phyloP scores from a whole-genome alignment of 148 eudicot species.

The Silene latifolia region DNA sequence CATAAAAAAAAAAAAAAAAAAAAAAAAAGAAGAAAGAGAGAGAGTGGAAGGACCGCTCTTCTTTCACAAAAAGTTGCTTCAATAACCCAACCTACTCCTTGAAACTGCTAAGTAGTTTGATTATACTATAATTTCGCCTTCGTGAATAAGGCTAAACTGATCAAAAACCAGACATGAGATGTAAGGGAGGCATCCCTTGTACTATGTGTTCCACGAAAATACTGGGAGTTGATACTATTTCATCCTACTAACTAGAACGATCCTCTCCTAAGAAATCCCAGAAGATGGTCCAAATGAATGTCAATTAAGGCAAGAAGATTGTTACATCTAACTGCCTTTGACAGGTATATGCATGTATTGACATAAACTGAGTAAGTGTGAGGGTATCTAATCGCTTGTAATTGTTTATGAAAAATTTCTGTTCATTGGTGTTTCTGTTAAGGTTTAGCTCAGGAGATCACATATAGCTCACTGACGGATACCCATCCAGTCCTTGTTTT shows the following conservation, averaged over 20 bases:
- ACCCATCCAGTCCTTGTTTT: background rate
- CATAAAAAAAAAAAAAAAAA: background rate
- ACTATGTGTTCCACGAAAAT: background rate
- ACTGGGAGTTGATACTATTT: background rate
- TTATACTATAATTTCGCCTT: background rate
- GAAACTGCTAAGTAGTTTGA: background rate
- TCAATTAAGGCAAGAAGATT: background rate
- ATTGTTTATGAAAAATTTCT: too few relatives aligned
- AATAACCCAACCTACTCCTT: background rate
- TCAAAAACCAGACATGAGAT: background rate
- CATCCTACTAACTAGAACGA: background rate
- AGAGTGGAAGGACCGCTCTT: background rate
- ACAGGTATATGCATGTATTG: background rate
- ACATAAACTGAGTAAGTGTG: background rate
- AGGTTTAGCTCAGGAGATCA: background rate
- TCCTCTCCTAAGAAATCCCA: background rate
- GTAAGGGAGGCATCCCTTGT: background rate
- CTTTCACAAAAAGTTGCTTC: background rate
- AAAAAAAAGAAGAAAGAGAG: background rate
- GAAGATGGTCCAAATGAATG: background rate
- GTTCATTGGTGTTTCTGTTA: background rate
- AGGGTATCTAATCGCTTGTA: too few relatives aligned
- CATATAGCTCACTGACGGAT: background rate
- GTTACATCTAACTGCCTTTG: background rate
- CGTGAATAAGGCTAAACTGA: background rate